phyloP scores from a whole-genome alignment of 2,329 filamentous ascomycete species.

The Trichophyton benhamiae region DNA sequence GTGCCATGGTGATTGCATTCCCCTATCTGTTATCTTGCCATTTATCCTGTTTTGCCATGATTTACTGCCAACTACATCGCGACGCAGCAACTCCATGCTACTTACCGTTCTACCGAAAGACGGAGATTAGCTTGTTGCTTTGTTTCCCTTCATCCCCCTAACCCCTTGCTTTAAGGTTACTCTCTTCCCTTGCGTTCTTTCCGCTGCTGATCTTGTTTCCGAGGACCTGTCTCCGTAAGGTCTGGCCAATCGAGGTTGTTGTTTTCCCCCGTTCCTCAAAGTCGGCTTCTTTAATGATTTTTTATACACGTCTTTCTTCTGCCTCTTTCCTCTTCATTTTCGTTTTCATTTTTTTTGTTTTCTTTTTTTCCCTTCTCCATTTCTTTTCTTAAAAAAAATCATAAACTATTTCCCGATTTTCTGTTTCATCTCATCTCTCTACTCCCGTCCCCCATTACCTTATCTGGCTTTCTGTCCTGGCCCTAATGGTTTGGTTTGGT shows the following conservation, averaged over 20 bases:
- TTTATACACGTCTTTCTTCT: constrained; percentile 3
- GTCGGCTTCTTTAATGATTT: not conserved
- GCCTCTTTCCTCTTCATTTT: constrained; percentile 8
- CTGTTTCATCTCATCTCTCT: constrained; percentile 1
- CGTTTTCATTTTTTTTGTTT: constrained; percentile 5
- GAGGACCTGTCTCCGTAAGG: not conserved
- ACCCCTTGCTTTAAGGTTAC: not conserved
- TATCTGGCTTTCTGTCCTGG: not conserved
- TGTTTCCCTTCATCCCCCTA: not conserved
- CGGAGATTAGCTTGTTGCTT: not conserved
- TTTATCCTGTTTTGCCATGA: not conserved
- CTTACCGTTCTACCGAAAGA: not conserved
- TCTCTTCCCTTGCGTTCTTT: not conserved
- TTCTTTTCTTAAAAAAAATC: not conserved
- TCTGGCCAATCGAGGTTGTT: not conserved
- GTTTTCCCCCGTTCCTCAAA: not conserved
- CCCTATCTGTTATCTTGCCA: not conserved
- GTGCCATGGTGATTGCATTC: not conserved
- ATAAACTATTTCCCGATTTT: not conserved
- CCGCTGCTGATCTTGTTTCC: not conserved
- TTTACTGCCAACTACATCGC: not conserved
- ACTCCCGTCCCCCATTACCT: not conserved
- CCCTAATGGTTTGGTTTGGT: not conserved
- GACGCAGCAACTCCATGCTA: not conserved
- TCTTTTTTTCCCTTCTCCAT: not conserved